Evolutionary conservation across 441 rosid species (phyloP), one percentile per base, ranked within the genome.

Genomic region (Syzygium syzygioides): DNA sequence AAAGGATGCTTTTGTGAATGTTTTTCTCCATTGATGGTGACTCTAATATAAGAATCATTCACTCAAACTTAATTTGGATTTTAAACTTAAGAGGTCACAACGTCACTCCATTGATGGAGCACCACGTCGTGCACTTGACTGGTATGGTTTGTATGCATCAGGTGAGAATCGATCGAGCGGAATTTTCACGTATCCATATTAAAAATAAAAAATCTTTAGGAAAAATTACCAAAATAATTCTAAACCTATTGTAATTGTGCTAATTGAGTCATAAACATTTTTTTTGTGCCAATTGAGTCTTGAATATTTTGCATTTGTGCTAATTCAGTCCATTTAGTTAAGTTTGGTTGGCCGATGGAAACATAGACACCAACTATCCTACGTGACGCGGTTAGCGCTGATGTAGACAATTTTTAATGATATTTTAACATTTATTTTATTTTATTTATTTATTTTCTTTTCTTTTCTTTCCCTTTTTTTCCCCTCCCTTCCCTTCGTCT

Each of bases 371-470:
- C 2, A 45, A 1, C 48, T 2, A 7, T 45, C 2, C 0, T 45
- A 45, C 48, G 9, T 45, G 48, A 2, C 9, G 9, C 7, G 1
- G 9, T 2, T 7, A 45, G 9, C 48, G 0, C 1, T 45, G 1
- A 45, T 1, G 48, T 45, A 1, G 48, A 45, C 2, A 45, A 45
- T 45, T 45, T 45, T 45, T 45, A 45, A 45, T 45, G 1, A 45
- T 45, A 45, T 45, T 45, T 45, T 45, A 45, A 45, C 1, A 7
- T 45, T 45, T 45, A 5, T 45, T 45, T 7, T 7, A 45, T 45
- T 45, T 45, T 45, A 45, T 45, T 45, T 45, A 45, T 45, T 45
- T 0, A 7, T 45, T 45, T 45, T 45, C 48, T 45, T 45, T 45
- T 45, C 9, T 7, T 45, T 45, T 4, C 5, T 45, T 45, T 6